A percentile compares a stretch with the other conserved stretches of the same genome.
phyloP scores from a whole-genome alignment of 2,329 filamentous ascomycete genomes.

The Sporothrix inflata region DNA sequence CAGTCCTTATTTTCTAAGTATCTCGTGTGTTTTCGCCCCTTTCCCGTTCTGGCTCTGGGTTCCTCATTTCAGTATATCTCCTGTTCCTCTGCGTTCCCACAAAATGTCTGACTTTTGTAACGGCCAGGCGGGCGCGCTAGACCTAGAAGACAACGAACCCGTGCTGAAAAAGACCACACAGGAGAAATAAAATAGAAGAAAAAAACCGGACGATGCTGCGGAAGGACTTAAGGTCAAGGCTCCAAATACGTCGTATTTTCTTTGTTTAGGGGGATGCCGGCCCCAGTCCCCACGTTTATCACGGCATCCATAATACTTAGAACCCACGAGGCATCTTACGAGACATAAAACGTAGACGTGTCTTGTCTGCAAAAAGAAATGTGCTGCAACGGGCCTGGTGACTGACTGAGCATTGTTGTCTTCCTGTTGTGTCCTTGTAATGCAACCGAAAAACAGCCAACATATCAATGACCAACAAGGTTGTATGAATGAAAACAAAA shows the following conservation, averaged over 20 bases:
- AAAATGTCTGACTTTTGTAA: slow-evolving; percentile 19
- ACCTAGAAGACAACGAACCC: slow-evolving; percentile 1
- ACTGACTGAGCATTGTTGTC: not conserved
- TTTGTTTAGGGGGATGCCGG: not conserved
- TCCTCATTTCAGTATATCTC: not conserved
- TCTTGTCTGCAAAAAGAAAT: not conserved
- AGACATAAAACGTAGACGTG: not conserved
- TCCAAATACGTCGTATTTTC: slow-evolving; percentile 5
- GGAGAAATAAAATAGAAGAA: not conserved
- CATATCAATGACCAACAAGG: not conserved
- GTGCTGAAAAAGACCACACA: not conserved
- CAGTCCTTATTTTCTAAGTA: not conserved
- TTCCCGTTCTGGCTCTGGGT: not conserved
- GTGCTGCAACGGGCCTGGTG: not conserved
- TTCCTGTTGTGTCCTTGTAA: not conserved
- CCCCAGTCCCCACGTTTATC: slow-evolving; percentile 10
- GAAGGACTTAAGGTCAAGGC: not conserved
- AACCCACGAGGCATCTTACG: not conserved
- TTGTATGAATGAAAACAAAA: not conserved
- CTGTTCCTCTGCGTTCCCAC: not conserved
- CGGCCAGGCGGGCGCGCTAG: slow-evolving; percentile 11
- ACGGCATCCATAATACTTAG: not conserved
- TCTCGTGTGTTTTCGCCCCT: not conserved
- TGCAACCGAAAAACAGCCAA: not conserved
- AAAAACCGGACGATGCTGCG: not conserved